Percentiles rank a stretch among this genome's conserved stretches.
phyloP scores from a whole-genome alignment of 768 basidiomycete species.

The Floccularia luteovirens region DNA sequence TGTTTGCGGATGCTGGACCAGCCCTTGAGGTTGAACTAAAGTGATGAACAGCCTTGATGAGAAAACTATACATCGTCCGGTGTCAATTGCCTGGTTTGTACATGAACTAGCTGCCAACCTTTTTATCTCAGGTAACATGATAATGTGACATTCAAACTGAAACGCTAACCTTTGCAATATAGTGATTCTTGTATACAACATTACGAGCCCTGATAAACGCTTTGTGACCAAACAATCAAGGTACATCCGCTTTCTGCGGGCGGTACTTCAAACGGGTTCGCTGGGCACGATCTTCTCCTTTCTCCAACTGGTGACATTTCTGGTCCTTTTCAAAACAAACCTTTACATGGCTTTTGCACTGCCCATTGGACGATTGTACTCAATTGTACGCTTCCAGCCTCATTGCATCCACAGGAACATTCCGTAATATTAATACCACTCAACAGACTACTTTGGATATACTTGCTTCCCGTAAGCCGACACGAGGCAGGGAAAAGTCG shows the following conservation, averaged over 20 bases:
- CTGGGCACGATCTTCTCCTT: slow-evolving; percentile 27
- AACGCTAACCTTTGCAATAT: no score
- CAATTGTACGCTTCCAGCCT: slow-evolving; percentile 20
- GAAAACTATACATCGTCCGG: no score
- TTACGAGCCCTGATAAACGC: no score
- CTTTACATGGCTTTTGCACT: slow-evolving; percentile 29
- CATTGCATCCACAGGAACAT: not conserved
- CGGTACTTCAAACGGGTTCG: slow-evolving; percentile 26
- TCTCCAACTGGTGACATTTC: slow-evolving; percentile 21
- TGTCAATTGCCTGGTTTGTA: slow-evolving; percentile 7
- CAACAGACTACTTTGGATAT: not conserved
- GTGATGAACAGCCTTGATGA: no score
- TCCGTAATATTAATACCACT: not conserved
- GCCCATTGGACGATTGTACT: slow-evolving; percentile 33
- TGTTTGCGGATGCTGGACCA: not conserved
- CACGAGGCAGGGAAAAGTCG: not conserved
- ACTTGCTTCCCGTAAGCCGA: not conserved
- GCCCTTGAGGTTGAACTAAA: no score
- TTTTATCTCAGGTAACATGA: slow-evolving; percentile 1
- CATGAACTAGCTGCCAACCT: slow-evolving; percentile 7
- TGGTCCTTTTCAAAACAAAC: slow-evolving; percentile 16
- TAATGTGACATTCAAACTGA: no score
- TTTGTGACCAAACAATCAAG: slow-evolving; percentile 2
- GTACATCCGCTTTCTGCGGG: slow-evolving; percentile 21
- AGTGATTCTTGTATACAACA: no score